Evolutionary conservation across 2,329 filamentous ascomycete genomes (phyloP).

Genomic region (Lasiodiplodia theobromae): DNA sequence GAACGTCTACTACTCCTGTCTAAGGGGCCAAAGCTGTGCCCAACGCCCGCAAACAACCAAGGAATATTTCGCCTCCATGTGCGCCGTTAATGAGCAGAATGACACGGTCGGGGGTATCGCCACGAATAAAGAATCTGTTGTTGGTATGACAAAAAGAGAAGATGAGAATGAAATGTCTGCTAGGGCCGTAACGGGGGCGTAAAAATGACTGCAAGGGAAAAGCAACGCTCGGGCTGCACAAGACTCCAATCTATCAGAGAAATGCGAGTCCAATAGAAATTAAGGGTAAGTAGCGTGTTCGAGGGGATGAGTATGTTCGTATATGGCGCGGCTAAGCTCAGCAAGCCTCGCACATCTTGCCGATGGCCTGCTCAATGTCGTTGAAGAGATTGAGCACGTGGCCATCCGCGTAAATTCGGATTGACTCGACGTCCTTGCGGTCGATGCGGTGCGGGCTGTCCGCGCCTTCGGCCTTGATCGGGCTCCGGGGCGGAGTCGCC

Average conservation of each 20-base stretch:
- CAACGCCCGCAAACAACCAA: constrained; percentile 12
- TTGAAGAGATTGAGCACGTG: constrained; percentile 51
- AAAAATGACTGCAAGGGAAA: not conserved
- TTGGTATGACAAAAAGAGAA: not conserved
- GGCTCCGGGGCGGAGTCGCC: constrained; percentile 48
- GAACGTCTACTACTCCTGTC: constrained; percentile 21
- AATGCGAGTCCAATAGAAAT: constrained; percentile 25
- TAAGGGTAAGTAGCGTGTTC: constrained; percentile 13
- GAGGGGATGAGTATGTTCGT: constrained; percentile 1
- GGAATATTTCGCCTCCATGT: constrained; percentile 19
- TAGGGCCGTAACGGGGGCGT: constrained; percentile 17
- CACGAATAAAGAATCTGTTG: constrained; percentile 6
- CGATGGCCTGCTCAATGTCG: constrained; percentile 52
- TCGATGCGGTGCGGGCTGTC: constrained; percentile 44
- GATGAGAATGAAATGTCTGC: not conserved
- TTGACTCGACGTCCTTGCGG: constrained; percentile 50
- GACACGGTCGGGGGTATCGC: constrained; percentile 26
- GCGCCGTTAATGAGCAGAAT: constrained; percentile 16
- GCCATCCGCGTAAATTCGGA: constrained; percentile 53
- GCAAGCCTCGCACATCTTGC: constrained; percentile 48
- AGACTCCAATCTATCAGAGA: not conserved
- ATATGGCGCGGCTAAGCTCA: constrained; percentile 1
- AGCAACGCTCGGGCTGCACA: constrained; percentile 7
- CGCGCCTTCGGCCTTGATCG: constrained; percentile 45
- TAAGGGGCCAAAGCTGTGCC: not conserved